Percentiles rank a stretch among this genome's conserved stretches.
Conservation (phyloP, 208 protist genomes). For the Leishmania lainsoni region DNA sequence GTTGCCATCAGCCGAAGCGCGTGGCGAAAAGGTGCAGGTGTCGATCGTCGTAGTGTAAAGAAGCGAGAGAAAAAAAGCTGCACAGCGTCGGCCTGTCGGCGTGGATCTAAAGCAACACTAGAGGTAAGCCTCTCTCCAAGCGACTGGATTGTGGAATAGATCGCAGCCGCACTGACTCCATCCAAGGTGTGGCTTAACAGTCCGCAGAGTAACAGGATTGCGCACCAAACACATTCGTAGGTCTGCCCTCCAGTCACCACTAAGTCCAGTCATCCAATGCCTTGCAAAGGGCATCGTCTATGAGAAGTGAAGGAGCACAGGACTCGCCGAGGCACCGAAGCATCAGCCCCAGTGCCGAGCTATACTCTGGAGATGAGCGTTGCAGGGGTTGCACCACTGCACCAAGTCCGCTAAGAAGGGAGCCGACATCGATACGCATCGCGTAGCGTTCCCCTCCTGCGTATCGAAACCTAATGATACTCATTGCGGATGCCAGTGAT, state of each 20-base stretch:
- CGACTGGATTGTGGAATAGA: conserved; percentile 18
- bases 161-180: conserved; percentile 12
- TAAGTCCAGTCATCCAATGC: conserved; percentile 26
- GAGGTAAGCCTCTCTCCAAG: conserved; percentile 16
- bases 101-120: conserved; percentile 8
- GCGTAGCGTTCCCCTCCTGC: conserved; percentile 32
- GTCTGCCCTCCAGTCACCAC: conserved; percentile 18
- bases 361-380: conserved; percentile 15
- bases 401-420: conserved; percentile 20
- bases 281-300: conserved; percentile 19
- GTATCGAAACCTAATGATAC: conserved; percentile 23
- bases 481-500: conserved; percentile 35
- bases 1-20: conserved; percentile 13
- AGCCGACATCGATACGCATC: conserved; percentile 33
- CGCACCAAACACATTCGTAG: conserved; percentile 28
- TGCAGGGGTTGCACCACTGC: conserved; percentile 9
- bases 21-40: conserved; percentile 22
- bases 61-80: conserved; percentile 30
- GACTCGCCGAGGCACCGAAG: conserved; percentile 25
- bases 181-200: conserved; percentile 23
- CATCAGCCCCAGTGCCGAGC: conserved; percentile 20
- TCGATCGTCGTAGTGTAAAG: conserved; percentile 16
- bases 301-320: conserved; percentile 7
- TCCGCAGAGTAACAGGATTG: conserved; percentile 24
- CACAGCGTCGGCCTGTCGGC: conserved; percentile 14